A percentile compares a stretch with the other conserved stretches of the same genome.
Conservation (phyloP, 202 grass and related monocot species). For the Bolboschoenoplectus hybrid region DNA sequence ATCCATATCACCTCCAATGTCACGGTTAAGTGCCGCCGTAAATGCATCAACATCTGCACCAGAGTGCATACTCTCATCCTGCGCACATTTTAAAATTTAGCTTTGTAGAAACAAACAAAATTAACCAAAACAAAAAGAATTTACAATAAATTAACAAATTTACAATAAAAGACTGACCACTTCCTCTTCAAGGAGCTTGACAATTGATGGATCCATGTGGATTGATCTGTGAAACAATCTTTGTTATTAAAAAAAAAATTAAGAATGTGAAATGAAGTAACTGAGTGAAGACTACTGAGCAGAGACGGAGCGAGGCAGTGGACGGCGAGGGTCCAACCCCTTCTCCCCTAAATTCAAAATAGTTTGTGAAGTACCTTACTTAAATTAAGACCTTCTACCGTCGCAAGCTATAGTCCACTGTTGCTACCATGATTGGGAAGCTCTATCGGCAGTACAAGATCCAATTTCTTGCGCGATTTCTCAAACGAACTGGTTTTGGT, state of each 20-base stretch:
- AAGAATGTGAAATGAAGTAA: neutral
- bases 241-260: neutral
- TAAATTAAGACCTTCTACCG: neutral
- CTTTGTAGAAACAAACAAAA: conserved; percentile 18
- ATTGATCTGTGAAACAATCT: neutral
- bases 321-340: neutral
- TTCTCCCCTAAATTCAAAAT: neutral
- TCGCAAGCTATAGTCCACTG: neutral
- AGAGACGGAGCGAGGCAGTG: neutral
- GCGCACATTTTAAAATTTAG: conserved; percentile 35
- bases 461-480: neutral
- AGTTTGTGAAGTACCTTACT: neutral
- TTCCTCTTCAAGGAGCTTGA: conserved; percentile 93
- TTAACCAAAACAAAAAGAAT: conserved; percentile 6
- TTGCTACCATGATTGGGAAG: neutral
- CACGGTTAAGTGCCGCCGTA: conserved; percentile 84
- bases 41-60: conserved; percentile 94
- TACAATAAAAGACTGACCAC: conserved; percentile 49
- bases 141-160: conserved; percentile 30
- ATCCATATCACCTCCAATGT: conserved; percentile 62
- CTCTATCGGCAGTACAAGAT: neutral
- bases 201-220: conserved; percentile 84
- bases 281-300: neutral
- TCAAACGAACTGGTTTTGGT: neutral
- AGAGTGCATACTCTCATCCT: conserved; percentile 95